These are phyloP conservation scores for Diatrype stigma DNA, from an alignment of 2,329 filamentous ascomycete species.

Conservation along the genomic window DNA sequence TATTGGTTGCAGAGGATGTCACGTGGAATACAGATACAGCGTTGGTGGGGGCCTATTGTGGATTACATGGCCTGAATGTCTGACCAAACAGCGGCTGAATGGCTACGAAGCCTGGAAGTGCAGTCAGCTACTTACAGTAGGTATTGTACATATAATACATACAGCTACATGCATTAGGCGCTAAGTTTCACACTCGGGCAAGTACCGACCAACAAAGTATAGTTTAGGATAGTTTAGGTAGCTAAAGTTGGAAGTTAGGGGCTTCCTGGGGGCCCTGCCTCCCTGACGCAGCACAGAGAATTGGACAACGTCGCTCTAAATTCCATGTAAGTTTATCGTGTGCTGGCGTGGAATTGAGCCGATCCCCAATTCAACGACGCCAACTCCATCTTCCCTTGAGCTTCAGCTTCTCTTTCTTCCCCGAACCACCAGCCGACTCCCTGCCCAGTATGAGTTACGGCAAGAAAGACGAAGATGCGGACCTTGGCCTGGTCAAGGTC, in stretches of 20 bases:
- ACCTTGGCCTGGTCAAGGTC: constrained; percentile 90
- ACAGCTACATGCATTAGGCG: no score
- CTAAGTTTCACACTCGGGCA: not conserved
- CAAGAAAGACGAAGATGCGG: constrained; percentile 99
- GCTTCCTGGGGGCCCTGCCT: no score
- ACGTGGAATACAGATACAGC: not conserved
- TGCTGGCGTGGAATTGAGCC: no score
- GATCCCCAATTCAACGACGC: not conserved
- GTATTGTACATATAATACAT: no score
- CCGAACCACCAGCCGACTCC: constrained; percentile 18
- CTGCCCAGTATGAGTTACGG: constrained; percentile 86
- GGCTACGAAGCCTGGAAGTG: no score
- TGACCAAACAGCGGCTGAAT: no score
- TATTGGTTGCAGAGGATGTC: not conserved
- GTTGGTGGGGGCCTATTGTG: not conserved
- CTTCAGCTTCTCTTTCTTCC: constrained; percentile 22
- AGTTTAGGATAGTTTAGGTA: no score
- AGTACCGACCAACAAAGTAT: not conserved
- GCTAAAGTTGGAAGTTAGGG: no score
- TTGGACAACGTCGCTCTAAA: constrained; percentile 9
- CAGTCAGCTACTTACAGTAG: no score
- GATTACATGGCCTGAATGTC: no score
- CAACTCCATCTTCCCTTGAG: constrained; percentile 7
- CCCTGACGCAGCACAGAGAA: no score
- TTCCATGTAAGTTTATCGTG: no score